A percentile compares a stretch with the other conserved stretches of the same genome.
Conservation (phyloP, 176 grass and related monocot species). For the Aegilops speltoides region DNA sequence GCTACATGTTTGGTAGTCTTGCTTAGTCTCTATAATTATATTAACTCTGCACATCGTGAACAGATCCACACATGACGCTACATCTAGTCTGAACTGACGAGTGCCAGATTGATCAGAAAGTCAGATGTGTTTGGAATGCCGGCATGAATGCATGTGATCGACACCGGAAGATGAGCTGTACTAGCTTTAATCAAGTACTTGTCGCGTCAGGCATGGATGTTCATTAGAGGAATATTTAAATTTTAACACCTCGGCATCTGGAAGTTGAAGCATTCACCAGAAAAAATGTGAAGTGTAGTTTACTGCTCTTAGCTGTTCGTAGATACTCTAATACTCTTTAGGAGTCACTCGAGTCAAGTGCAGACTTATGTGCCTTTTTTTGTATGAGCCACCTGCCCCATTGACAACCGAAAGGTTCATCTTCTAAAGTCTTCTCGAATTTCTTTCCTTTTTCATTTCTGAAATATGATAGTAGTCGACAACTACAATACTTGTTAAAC, state of each 20-base stretch:
- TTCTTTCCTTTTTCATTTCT: background rate
- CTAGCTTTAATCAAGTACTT: background rate
- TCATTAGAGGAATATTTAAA: background rate
- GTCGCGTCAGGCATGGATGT: no score
- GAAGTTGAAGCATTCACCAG: background rate
- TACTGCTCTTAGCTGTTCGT: background rate
- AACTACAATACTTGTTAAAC: no score
- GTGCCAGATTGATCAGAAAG: background rate
- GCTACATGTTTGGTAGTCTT: no score
- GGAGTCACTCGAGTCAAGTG: background rate
- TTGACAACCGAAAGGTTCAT: background rate
- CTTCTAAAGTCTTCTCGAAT: background rate
- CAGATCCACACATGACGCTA: no score
- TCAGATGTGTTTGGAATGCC: background rate
- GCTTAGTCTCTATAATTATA: no score
- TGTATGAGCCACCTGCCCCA: background rate
- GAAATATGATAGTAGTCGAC: background rate
- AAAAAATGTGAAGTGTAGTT: background rate
- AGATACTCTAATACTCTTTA: no score
- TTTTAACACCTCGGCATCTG: background rate
- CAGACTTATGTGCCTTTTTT: background rate
- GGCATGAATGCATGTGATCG: background rate
- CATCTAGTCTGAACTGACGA: background rate
- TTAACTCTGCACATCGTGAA: no score
- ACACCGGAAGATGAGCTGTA: background rate